phyloP scores from a whole-genome alignment of 1,139 yeast genomes.

The Saccharomyces pastorianus region DNA sequence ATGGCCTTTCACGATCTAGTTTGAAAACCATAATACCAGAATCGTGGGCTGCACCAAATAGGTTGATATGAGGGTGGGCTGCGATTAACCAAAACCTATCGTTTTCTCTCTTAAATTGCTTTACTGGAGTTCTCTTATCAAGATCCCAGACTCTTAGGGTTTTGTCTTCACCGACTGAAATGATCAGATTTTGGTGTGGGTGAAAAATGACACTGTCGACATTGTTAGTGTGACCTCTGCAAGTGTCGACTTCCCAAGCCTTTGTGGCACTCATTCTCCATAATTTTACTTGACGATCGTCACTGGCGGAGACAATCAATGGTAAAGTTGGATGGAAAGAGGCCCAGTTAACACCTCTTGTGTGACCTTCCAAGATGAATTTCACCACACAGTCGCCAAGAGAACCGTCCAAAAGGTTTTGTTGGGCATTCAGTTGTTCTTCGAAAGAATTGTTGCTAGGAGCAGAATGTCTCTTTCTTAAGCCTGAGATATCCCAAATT shows the following conservation, averaged over 20 bases:
- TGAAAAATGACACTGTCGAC: slow-evolving; percentile 87
- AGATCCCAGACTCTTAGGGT: slow-evolving; percentile 97
- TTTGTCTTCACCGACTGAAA: slow-evolving; percentile 93
- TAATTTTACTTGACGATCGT: slow-evolving; percentile 86
- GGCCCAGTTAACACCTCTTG: slow-evolving; percentile 98
- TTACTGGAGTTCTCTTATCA: slow-evolving; percentile 86
- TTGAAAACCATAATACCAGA: slow-evolving; percentile 97
- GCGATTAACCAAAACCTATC: slow-evolving; percentile 94
- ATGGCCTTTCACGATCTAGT: slow-evolving; percentile 95
- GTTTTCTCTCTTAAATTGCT: slow-evolving; percentile 87
- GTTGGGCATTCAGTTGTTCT: slow-evolving; percentile 64
- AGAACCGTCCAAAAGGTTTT: slow-evolving; percentile 77
- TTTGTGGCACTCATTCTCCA: slow-evolving; percentile 98
- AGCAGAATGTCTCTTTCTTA: slow-evolving; percentile 92
- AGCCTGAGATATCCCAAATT: slow-evolving; percentile 96
- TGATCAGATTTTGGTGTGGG: slow-evolving; percentile 84
- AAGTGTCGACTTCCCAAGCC: slow-evolving; percentile 99
- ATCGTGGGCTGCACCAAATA: slow-evolving; percentile 96
- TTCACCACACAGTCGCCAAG: slow-evolving; percentile 95
- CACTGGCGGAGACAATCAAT: slow-evolving; percentile 91
- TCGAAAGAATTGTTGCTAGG: slow-evolving; percentile 48
- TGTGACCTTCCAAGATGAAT: slow-evolving; percentile 95
- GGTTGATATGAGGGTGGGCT: slow-evolving; percentile 80
- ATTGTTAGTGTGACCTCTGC: slow-evolving; percentile 94
- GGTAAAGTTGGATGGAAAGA: slow-evolving; percentile 96